Conservation (phyloP, 805 yeast species). For the Ogataea nitratoaversa region DNA sequence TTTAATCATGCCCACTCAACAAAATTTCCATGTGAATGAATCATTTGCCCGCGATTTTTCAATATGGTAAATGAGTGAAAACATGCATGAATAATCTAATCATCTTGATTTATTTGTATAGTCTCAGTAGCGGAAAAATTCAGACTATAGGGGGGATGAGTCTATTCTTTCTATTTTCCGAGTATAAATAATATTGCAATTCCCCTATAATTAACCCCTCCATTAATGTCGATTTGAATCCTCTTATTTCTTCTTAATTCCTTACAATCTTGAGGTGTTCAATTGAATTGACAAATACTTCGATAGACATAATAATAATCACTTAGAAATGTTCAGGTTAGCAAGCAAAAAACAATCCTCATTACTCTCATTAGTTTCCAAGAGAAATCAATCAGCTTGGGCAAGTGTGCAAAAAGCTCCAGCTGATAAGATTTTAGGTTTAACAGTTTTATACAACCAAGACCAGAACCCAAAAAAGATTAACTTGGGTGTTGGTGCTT, state of each 20-base stretch:
- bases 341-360: slow-evolving; percentile 10
- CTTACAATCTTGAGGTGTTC: no score
- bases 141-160: no score
- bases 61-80: no score
- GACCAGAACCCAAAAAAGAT: slow-evolving; percentile 57
- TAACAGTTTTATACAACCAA: slow-evolving; percentile 66
- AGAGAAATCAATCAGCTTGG: slow-evolving; percentile 27
- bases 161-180: neutral
- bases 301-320: no score
- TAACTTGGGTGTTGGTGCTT: slow-evolving; percentile 84
- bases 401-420: slow-evolving; percentile 46
- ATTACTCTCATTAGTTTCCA: slow-evolving; percentile 8
- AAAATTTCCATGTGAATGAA: no score
- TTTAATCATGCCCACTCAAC: no score
- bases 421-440: slow-evolving; percentile 82
- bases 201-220: no score
- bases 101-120: no score
- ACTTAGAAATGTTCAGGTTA: slow-evolving; percentile 19
- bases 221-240: neutral
- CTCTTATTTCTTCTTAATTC: neutral
- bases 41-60: no score
- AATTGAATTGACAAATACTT: no score
- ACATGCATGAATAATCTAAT: no score
- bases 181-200: neutral
- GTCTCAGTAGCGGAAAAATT: no score